Evolutionary conservation across 2,329 filamentous ascomycete genomes (phyloP).

Genomic region (Orbilia quercus): DNA sequence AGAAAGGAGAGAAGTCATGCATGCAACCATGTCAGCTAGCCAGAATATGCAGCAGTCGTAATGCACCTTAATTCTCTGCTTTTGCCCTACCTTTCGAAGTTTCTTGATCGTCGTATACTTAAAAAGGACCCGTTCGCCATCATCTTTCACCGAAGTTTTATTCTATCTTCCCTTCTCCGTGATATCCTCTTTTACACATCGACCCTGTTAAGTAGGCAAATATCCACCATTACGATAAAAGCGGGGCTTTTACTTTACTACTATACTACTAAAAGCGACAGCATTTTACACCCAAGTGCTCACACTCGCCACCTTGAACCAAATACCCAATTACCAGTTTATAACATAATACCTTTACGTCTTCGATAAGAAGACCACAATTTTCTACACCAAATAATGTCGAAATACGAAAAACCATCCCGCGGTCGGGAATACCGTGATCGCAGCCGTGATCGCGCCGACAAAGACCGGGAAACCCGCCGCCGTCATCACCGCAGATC

Average conservation of each 20-base stretch:
- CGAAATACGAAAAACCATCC: slow-evolving; percentile 43
- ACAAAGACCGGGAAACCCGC: slow-evolving; percentile 31
- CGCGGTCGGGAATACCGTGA: slow-evolving; percentile 42
- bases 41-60: slow-evolving; percentile 31
- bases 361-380: slow-evolving; percentile 4
- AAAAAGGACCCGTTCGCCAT: slow-evolving; percentile 36
- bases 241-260: slow-evolving; percentile 2
- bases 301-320: too few relatives aligned
- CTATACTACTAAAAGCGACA: too few relatives aligned
- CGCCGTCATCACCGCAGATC: slow-evolving; percentile 48
- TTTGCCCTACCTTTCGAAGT: background rate
- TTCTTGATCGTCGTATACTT: slow-evolving; percentile 26
- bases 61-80: slow-evolving; percentile 36
- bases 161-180: background rate
- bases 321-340: too few relatives aligned
- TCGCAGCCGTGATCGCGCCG: slow-evolving; percentile 32
- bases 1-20: slow-evolving; percentile 21
- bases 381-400: slow-evolving; percentile 20
- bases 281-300: too few relatives aligned
- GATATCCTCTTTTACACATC: slow-evolving; percentile 10
- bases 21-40: slow-evolving; percentile 51
- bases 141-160: background rate
- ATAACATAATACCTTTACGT: background rate
- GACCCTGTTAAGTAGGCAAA: slow-evolving; percentile 13
- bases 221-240: slow-evolving; percentile 3